Evolutionary conservation across 2,329 filamentous ascomycete genomes (phyloP).

Genomic region (Microdochium trichocladiopsis): DNA sequence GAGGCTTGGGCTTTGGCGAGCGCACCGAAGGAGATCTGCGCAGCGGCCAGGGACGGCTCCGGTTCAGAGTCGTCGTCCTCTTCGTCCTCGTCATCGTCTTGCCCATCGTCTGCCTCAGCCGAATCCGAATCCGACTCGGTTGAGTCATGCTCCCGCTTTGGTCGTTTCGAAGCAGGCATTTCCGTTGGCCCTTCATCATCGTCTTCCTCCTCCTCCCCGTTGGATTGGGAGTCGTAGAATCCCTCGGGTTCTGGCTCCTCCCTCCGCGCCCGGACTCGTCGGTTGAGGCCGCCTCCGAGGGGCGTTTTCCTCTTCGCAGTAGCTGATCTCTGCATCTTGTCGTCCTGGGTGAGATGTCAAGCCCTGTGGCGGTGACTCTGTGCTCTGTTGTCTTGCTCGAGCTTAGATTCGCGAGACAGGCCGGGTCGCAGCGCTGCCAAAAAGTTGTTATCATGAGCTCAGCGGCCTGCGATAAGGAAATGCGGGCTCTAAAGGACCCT

Average conservation of each 20-base stretch:
- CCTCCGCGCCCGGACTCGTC: slow-evolving; percentile 34
- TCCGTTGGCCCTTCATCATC: slow-evolving; percentile 25
- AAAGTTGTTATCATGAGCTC: neutral
- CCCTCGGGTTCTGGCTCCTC: slow-evolving; percentile 34
- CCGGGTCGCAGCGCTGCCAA: too few species aligned
- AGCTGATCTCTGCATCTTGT: slow-evolving; percentile 1
- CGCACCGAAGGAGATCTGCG: slow-evolving; percentile 79
- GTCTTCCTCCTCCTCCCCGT: slow-evolving; percentile 19
- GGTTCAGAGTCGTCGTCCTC: slow-evolving; percentile 28
- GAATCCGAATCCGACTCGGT: slow-evolving; percentile 15
- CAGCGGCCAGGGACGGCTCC: slow-evolving; percentile 34
- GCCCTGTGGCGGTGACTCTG: too few species aligned
- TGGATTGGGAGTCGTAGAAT: slow-evolving; percentile 22
- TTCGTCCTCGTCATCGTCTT: slow-evolving; percentile 24
- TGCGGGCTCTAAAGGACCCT: neutral
- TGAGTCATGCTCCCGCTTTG: slow-evolving; percentile 7
- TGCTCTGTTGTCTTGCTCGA: too few species aligned
- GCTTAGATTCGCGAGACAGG: too few species aligned
- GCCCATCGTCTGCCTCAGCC: slow-evolving; percentile 16
- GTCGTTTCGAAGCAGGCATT: neutral
- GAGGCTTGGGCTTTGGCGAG: slow-evolving; percentile 78
- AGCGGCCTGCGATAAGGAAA: neutral
- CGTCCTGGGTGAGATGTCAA: too few species aligned
- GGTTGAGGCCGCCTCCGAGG: slow-evolving; percentile 23
- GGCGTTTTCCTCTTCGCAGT: slow-evolving; percentile 31